Evolutionary conservation across 257 asterid genomes (phyloP).

Genomic region (Nicotiana tomentosiformis): DNA sequence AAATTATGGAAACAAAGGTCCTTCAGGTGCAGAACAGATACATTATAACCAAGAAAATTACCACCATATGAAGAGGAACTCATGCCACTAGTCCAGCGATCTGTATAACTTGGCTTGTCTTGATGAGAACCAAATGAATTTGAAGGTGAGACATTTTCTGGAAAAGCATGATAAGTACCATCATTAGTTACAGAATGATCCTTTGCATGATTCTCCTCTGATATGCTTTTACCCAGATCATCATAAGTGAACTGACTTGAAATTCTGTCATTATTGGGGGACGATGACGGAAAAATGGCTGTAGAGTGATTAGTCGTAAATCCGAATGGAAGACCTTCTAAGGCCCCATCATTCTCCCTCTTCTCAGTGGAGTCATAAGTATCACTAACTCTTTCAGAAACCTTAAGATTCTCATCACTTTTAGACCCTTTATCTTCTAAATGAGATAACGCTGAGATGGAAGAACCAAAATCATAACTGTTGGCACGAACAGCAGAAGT

Average conservation of each 20-base stretch:
- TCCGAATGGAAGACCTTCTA: conserved; percentile 30
- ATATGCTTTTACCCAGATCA: conserved; percentile 23
- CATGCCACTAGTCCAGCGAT: conserved; percentile 26
- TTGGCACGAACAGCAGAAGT: conserved; percentile 18
- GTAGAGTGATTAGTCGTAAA: conserved; percentile 21
- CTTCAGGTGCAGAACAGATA: background rate
- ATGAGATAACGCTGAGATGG: conserved; percentile 20
- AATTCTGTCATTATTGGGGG: conserved; percentile 25
- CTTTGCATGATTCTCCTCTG: conserved; percentile 27
- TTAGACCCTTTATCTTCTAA: conserved; percentile 31
- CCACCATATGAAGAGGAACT: conserved; percentile 48
- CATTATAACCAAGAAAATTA: conserved; percentile 20
- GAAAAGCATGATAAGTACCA: conserved; percentile 30
- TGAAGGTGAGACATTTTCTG: conserved; percentile 29
- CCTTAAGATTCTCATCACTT: conserved; percentile 28
- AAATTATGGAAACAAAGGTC: background rate
- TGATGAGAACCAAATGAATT: conserved; percentile 28
- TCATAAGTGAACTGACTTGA: conserved; percentile 28
- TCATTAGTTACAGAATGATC: conserved; percentile 33
- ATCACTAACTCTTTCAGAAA: conserved; percentile 23
- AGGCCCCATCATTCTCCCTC: conserved; percentile 36
- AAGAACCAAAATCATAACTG: conserved; percentile 16
- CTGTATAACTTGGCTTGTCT: conserved; percentile 33
- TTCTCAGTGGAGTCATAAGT: conserved; percentile 24
- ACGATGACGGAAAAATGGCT: conserved; percentile 21